These are phyloP conservation scores for Colletotrichum magnum DNA, from an alignment of 2,329 filamentous ascomycete genomes.

Conservation along the genomic window DNA sequence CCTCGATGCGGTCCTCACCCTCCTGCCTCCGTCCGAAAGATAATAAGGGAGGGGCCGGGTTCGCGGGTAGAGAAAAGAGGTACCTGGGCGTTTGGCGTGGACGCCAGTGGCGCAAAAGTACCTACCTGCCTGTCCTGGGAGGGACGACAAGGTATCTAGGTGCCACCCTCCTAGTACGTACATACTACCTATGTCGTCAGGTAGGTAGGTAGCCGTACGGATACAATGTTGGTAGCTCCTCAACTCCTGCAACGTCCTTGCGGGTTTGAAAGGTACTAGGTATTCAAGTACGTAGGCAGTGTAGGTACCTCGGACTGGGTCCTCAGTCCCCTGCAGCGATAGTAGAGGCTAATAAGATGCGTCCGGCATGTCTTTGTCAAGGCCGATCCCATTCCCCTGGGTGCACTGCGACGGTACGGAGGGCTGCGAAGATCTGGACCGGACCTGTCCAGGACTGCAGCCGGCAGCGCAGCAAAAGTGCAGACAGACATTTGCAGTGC, in stretches of 20 bases:
- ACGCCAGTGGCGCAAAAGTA: constrained; percentile 36
- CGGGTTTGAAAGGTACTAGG: constrained; percentile 4
- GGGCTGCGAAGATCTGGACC: constrained; percentile 39
- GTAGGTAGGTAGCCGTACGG: too few species aligned
- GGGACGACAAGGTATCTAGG: constrained; percentile 1
- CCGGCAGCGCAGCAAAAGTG: constrained; percentile 30
- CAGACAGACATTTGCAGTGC: constrained; percentile 18
- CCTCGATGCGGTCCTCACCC: constrained; percentile 2
- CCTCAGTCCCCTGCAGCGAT: constrained; percentile 38
- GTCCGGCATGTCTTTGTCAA: constrained; percentile 41
- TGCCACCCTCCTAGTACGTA: too few species aligned
- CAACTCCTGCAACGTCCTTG: constrained; percentile 28
- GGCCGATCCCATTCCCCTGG: constrained; percentile 41
- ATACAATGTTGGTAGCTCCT: not conserved
- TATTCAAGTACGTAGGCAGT: too few species aligned
- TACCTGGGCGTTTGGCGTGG: constrained; percentile 24
- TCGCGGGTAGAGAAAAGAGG: constrained; percentile 8
- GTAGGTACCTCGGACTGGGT: constrained; percentile 19
- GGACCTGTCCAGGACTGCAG: constrained; percentile 32
- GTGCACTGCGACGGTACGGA: constrained; percentile 39
- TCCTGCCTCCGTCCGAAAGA: not conserved
- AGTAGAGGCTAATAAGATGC: constrained; percentile 41
- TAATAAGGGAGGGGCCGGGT: not conserved
- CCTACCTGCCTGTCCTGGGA: constrained; percentile 36
- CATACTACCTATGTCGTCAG: too few species aligned